phyloP scores from a whole-genome alignment of 1,139 yeast genomes.

The Kluyveromyces sp. region DNA sequence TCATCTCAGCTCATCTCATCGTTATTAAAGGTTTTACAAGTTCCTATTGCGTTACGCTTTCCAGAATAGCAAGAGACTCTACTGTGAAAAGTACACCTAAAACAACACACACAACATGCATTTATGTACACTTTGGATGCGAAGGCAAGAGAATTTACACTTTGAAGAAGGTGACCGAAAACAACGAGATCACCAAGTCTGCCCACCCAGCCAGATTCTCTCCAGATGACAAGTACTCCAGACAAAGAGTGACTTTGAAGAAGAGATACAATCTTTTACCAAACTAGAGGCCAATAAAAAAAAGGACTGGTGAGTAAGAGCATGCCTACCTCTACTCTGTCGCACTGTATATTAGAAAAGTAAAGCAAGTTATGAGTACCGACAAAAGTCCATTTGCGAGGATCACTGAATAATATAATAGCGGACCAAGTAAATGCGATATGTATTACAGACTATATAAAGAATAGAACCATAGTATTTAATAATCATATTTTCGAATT shows the following conservation, averaged over 20 bases:
- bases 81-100: background rate
- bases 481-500: too few species aligned
- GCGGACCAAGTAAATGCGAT: too few species aligned
- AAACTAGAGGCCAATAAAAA: slow-evolving; percentile 50
- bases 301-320: too few species aligned
- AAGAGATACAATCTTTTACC: slow-evolving; percentile 89
- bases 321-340: too few species aligned
- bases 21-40: too few species aligned
- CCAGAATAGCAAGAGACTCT: too few species aligned
- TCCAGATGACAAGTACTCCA: slow-evolving; percentile 98
- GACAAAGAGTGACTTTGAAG: slow-evolving; percentile 97
- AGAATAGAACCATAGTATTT: background rate
- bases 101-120: slow-evolving; percentile 51
- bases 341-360: too few species aligned
- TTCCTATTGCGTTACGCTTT: too few species aligned
- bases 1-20: too few species aligned
- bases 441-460: background rate
- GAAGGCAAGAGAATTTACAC: slow-evolving; percentile 97
- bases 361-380: background rate
- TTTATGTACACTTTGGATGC: slow-evolving; percentile 94
- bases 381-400: background rate
- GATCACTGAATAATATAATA: too few species aligned
- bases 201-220: slow-evolving; percentile 99
- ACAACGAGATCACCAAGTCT: slow-evolving; percentile 93
- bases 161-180: slow-evolving; percentile 67